Base-by-base conservation (phyloP, 2,329 filamentous ascomycete species). In the Hypoxylon sp. region DNA sequence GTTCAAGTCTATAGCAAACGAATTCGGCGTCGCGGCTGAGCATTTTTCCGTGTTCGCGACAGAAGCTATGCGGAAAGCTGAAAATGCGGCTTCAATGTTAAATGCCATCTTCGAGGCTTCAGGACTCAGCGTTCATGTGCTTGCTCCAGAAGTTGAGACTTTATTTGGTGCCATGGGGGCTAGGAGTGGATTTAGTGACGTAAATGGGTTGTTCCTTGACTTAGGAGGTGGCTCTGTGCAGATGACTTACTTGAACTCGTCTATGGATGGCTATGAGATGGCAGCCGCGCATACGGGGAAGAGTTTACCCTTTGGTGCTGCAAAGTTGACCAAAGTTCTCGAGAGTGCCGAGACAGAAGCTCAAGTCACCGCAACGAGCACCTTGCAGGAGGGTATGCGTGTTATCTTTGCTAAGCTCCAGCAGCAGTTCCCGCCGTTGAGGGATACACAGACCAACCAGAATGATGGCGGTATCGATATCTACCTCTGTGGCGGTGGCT, bases 401-500 rank as follows among this genome's bases (percentile, higher is more conserved):
- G 79, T 82, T 10, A 90, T 91, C 1, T 91, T 92, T 63, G 77
- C 81, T 14, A 80, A 79, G n/a, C 77, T 90, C 28, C 82, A 83
- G 68, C 72, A 74, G 45, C 78, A 75, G 41, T 89, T 88, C 66
- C 81, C 85, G 2, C 73, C 74, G 1, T 88, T 94, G 0, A 75
- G 80, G 11, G 80, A 83, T 14, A 78, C 89, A 5, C 74, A 71
- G 25, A 60, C 68, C 11, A 60, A 58, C 32, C 43, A 61, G 21
- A 67, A 67, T 6, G 48, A 67, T 9, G 82, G 82, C 1, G 86
- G 86, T 3, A 83, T 94, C 63, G 88, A 91, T 34, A 83, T 97
- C 7, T 97, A 94, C 77, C 89, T 98, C 63, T 97, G 92, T 68
- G 94, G 94, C 46, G 94, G 94, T 23, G 94, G 94, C 0, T 97